A percentile compares a stretch with the other conserved stretches of the same genome.
These are phyloP conservation scores for Tylopilus cervinicoccineus DNA, from an alignment of 768 basidiomycete genomes.

Conservation along the genomic window DNA sequence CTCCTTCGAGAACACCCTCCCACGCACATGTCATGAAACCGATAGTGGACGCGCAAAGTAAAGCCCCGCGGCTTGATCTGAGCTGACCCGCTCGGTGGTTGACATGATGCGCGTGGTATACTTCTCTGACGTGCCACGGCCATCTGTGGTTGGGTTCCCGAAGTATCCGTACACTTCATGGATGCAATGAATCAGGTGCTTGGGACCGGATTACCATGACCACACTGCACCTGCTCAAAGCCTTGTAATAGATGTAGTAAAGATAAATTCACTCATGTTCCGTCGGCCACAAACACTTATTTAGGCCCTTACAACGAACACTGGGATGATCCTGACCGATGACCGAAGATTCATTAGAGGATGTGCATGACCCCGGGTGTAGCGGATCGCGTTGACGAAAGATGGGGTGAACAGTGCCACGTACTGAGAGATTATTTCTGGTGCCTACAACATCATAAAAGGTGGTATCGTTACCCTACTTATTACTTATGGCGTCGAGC, in stretches of 20 bases:
- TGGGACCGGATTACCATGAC: too few relatives aligned
- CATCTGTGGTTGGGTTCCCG: not conserved
- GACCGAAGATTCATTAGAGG: not conserved
- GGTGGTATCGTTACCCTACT: too few relatives aligned
- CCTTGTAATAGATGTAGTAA: not conserved
- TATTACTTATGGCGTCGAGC: too few relatives aligned
- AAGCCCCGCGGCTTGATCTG: constrained; percentile 23
- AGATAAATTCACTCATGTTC: too few relatives aligned
- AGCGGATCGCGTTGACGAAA: too few relatives aligned
- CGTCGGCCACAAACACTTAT: too few relatives aligned
- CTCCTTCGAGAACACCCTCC: constrained; percentile 38
- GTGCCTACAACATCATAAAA: too few relatives aligned
- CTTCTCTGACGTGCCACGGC: not conserved
- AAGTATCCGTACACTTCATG: not conserved
- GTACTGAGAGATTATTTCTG: too few relatives aligned
- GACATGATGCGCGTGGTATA: not conserved
- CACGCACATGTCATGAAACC: constrained; percentile 13
- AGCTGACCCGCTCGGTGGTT: constrained; percentile 16
- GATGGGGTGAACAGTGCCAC: too few relatives aligned
- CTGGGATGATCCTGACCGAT: not conserved
- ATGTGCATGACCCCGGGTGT: too few relatives aligned
- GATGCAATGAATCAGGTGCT: not conserved
- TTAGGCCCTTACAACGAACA: too few relatives aligned
- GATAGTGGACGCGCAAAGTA: constrained; percentile 15
- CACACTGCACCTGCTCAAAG: too few relatives aligned